phyloP scores from a whole-genome alignment of 345 rosid species.

The Arabidopsis suecica region DNA sequence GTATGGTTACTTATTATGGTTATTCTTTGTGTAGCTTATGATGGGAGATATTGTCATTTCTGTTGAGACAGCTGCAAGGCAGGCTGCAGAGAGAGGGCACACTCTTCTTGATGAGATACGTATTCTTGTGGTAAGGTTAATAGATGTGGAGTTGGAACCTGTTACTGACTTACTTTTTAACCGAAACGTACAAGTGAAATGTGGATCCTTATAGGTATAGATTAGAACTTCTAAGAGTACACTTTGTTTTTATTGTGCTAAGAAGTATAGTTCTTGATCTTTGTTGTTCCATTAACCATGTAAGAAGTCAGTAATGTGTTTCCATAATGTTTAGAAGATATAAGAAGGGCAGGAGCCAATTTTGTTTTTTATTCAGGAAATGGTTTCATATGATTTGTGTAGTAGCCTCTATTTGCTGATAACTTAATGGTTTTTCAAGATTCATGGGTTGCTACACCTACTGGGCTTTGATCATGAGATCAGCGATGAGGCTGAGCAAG shows the following conservation, averaged over 20 bases:
- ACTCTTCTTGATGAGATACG: conserved; percentile 91
- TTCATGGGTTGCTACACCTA: conserved; percentile 92
- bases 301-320: conserved; percentile 1
- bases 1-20: conserved; percentile 15
- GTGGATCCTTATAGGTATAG: background rate
- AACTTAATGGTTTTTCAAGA: conserved; percentile 46
- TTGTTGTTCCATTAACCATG: conserved; percentile 14
- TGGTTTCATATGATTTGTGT: conserved; percentile 21
- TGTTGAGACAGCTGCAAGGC: conserved; percentile 88
- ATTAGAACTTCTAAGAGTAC: conserved; percentile 3
- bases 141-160: background rate
- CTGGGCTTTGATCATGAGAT: conserved; percentile 97
- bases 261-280: conserved; percentile 4
- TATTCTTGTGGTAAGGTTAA: conserved; percentile 74
- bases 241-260: background rate
- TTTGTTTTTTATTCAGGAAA: background rate
- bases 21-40: conserved; percentile 71
- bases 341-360: background rate
- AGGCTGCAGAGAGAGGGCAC: conserved; percentile 93
- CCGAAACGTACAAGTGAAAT: background rate
- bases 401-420: background rate
- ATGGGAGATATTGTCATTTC: conserved; percentile 95
- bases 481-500: conserved; percentile 89
- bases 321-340: background rate
- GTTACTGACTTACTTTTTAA: conserved; percentile 7